Evolutionary conservation across 2,329 filamentous ascomycete genomes (phyloP), one percentile per base, ranked within the genome.

Genomic region (Aspergillus latus): DNA sequence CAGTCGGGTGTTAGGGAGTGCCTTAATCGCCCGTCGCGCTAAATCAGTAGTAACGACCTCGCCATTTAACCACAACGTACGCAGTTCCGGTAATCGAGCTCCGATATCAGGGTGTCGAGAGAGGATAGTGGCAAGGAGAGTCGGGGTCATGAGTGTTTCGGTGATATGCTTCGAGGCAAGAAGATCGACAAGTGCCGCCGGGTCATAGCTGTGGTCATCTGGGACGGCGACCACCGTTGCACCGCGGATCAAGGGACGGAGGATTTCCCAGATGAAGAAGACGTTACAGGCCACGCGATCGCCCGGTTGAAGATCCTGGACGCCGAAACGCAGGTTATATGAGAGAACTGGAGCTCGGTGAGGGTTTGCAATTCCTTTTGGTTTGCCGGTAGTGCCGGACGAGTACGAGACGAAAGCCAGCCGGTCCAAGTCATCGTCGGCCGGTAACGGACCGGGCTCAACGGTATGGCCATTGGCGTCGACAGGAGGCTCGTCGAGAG

Each of bases 211-310:
- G 36, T 81, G 82, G 63, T 89, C 84, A 64, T 93, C 89, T 1
- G 89, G 88, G 13, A 92, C 84, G 3, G 87, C 83, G 21, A 92
- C 82, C 4, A 90, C 87, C 0, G 89, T 90, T 2, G 88, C 89
- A 63, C 89, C 89, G 53, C 89, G 83, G 53, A 93, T 70, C 44
- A 93, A 77, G 7, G 89, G 89, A 4, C 89, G 87, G 53, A 93
- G 72, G 55, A 92, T 92, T 70, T 93, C 89, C 89, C 89, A 93
- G 46, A 92, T 81, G 68, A 93, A 93, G 72, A 92, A 93, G 57
- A 92, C 89, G 77, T 92, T 93, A 75, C 89, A 92, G n/a, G 89
- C 89, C 9, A 92, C 88, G 5, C 89, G 83, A 63, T 92, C 89
- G 13, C 88, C 88, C 0, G 86, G 86, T 15, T 81, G 74, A 2